These are phyloP conservation scores for Cichorium intybus DNA, from an alignment of 140 eudicot genomes.

Conservation along the genomic window DNA sequence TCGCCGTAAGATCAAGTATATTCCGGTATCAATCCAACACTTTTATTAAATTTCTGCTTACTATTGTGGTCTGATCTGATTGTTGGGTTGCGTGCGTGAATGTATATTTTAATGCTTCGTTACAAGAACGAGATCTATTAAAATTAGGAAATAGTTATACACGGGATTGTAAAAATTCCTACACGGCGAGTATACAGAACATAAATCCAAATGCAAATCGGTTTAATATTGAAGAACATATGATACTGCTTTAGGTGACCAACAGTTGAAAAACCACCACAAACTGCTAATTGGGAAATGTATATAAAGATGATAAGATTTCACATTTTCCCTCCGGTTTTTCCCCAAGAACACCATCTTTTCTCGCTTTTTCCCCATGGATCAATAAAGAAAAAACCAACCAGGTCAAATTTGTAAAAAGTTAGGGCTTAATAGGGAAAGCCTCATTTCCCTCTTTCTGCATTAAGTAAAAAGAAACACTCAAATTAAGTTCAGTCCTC, in stretches of 20 bases:
- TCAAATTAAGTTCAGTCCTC: neutral
- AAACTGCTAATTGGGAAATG: neutral
- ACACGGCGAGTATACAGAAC: too few relatives aligned
- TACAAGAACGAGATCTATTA: conserved; percentile 13
- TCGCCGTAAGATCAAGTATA: conserved; percentile 69
- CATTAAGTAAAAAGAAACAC: too few relatives aligned
- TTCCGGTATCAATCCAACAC: conserved; percentile 60
- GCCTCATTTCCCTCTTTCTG: neutral
- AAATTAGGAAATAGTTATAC: neutral
- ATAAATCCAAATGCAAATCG: neutral
- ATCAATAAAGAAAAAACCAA: neutral
- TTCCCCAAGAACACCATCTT: neutral
- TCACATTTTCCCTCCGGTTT: neutral
- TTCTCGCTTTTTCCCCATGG: neutral
- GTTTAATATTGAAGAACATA: conserved; percentile 5
- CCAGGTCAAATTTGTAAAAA: neutral
- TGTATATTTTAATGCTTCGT: neutral
- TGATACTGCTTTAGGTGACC: too few relatives aligned
- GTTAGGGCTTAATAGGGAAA: neutral
- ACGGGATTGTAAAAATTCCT: too few relatives aligned
- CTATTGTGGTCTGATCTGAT: conserved; percentile 9
- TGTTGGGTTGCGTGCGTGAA: neutral
- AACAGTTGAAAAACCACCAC: neutral
- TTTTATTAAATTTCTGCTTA: conserved; percentile 2
- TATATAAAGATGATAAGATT: neutral